phyloP scores from a whole-genome alignment of 768 basidiomycete genomes.

The Candolleomyces eurysporus region DNA sequence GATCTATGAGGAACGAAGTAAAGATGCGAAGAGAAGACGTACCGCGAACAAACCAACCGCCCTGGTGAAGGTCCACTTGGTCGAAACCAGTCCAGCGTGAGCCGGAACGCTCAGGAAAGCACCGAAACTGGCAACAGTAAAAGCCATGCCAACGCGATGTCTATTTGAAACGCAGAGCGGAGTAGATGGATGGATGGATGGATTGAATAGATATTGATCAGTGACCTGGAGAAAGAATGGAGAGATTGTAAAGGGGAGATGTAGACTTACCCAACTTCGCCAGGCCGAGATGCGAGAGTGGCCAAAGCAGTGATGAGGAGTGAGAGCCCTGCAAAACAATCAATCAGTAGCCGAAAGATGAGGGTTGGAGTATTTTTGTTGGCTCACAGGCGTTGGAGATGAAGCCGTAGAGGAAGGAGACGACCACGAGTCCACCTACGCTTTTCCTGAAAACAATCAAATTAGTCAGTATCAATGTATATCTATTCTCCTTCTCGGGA shows the following conservation, averaged over 20 bases:
- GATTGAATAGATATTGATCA: too few relatives aligned
- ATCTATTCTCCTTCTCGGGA: neutral
- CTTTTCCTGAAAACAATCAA: slow-evolving; percentile 23
- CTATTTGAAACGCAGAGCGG: slow-evolving; percentile 15
- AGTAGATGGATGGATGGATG: neutral
- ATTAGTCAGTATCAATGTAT: neutral
- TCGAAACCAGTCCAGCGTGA: slow-evolving; percentile 34
- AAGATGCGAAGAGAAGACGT: slow-evolving; percentile 13
- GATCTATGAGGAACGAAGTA: neutral
- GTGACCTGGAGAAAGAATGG: neutral
- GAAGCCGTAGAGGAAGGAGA: slow-evolving; percentile 46
- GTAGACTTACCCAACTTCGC: slow-evolving; percentile 33
- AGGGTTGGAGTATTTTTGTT: neutral
- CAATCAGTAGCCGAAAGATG: neutral
- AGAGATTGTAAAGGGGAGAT: neutral
- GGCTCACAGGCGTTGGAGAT: slow-evolving; percentile 46
- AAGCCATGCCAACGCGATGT: slow-evolving; percentile 34
- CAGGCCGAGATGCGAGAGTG: slow-evolving; percentile 28
- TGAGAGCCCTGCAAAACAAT: slow-evolving; percentile 27
- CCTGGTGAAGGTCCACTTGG: slow-evolving; percentile 28
- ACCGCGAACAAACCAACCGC: slow-evolving; percentile 35
- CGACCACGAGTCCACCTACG: slow-evolving; percentile 33
- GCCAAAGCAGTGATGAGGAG: slow-evolving; percentile 28
- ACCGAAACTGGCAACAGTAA: slow-evolving; percentile 32
- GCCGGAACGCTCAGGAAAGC: slow-evolving; percentile 31